These are phyloP conservation scores for Gaeumannomyces sp. DNA, from an alignment of 2,329 filamentous ascomycete genomes.

Conservation along the genomic window DNA sequence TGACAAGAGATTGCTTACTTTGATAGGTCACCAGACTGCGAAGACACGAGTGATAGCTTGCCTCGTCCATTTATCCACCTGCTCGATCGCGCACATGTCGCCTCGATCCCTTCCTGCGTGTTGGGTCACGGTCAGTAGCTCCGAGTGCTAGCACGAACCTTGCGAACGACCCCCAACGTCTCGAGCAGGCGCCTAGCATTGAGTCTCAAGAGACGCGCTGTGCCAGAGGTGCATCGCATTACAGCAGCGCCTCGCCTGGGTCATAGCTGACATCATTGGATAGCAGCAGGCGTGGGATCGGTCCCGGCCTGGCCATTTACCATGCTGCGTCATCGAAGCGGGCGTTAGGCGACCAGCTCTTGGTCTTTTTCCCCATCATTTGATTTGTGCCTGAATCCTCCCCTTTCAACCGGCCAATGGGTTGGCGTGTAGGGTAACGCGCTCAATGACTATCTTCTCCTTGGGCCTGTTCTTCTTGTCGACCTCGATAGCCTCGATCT, in stretches of 20 bases:
- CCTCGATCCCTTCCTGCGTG: too few relatives aligned
- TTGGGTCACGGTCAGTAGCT: background rate
- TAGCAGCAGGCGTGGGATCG: background rate
- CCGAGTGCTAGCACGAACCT: background rate
- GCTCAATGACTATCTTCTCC: constrained; percentile 61
- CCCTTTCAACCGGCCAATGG: constrained; percentile 51
- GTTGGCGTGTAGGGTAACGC: constrained; percentile 71
- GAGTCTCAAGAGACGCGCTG: background rate
- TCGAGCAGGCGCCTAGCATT: background rate
- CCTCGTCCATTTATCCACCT: background rate
- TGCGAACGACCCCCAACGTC: background rate
- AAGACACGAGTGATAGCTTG: too few relatives aligned
- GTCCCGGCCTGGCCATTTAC: background rate
- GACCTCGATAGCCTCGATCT: constrained; percentile 64
- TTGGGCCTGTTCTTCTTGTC: constrained; percentile 74
- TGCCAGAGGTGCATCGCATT: background rate
- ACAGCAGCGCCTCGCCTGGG: background rate
- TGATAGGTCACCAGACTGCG: background rate
- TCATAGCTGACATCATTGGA: background rate
- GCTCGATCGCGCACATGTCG: background rate
- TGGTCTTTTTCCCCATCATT: background rate
- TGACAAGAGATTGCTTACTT: background rate
- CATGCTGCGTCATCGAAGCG: background rate
- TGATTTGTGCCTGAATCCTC: background rate
- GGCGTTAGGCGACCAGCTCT: background rate